Conservation (phyloP, 192 early-diverging fungal species). For the Rhizophagus clarus region DNA sequence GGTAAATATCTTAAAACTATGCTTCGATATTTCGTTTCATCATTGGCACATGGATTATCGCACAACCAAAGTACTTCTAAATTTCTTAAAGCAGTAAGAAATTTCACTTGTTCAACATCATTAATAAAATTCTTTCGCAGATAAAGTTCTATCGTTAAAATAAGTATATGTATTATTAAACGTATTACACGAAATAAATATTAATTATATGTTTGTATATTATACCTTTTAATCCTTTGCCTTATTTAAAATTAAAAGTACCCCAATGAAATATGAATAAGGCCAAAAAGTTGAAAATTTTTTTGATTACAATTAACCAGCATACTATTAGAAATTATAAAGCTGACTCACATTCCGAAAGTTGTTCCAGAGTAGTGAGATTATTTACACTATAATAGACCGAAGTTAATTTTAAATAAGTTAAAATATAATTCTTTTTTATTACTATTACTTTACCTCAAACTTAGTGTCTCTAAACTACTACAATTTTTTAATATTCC, state of each 20-base stretch:
- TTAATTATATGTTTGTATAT: background rate
- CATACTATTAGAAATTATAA: constrained; percentile 6
- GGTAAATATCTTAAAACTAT: constrained; percentile 17
- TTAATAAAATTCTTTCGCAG: constrained; percentile 30
- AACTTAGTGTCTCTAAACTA: constrained; percentile 26
- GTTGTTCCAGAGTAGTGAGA: constrained; percentile 26
- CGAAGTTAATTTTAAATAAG: background rate
- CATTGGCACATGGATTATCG: constrained; percentile 29
- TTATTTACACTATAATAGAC: constrained; percentile 29
- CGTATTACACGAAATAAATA: background rate
- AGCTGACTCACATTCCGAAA: constrained; percentile 29
- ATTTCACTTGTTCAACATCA: constrained; percentile 27
- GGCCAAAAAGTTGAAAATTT: background rate
- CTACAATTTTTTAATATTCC: constrained; percentile 22
- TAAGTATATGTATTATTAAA: background rate
- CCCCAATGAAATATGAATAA: background rate
- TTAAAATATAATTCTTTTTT: background rate
- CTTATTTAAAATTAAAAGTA: constrained; percentile 4
- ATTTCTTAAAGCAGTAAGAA: constrained; percentile 20
- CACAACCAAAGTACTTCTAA: constrained; percentile 31
- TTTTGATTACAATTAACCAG: background rate
- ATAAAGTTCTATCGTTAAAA: constrained; percentile 22
- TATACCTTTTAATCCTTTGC: constrained; percentile 24
- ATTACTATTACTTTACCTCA: constrained; percentile 20
- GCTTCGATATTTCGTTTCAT: constrained; percentile 25